phyloP scores from a whole-genome alignment of 1,284 basidiomycete species.

The Cystobasidiaceae sp. region DNA sequence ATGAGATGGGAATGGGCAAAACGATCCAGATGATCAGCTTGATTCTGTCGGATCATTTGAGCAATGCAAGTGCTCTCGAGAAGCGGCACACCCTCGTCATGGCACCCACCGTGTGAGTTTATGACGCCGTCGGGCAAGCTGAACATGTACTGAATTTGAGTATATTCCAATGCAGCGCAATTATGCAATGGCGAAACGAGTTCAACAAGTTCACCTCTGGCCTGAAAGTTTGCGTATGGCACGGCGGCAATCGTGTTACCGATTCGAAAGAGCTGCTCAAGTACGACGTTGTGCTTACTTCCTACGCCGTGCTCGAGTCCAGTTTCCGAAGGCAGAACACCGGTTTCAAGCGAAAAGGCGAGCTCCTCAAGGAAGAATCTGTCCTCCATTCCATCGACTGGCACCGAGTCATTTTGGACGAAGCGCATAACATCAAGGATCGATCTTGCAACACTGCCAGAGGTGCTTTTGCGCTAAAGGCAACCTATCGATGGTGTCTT shows the following conservation, averaged over 20 bases:
- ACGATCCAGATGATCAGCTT: conserved; percentile 96
- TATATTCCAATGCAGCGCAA: conserved; percentile 56
- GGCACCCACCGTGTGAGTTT: conserved; percentile 57
- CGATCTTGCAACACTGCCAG: conserved; percentile 92
- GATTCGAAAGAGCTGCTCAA: conserved; percentile 66
- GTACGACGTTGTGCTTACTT: conserved; percentile 66
- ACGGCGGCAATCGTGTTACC: conserved; percentile 61
- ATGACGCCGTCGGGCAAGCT: not conserved
- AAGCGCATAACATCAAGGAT: conserved; percentile 94
- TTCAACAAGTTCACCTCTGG: conserved; percentile 57
- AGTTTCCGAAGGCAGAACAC: conserved; percentile 87
- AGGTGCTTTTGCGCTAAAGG: conserved; percentile 80
- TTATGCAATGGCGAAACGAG: conserved; percentile 99
- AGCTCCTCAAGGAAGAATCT: conserved; percentile 82
- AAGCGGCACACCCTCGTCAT: conserved; percentile 67
- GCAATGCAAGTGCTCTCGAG: not conserved
- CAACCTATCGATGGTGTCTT: conserved; percentile 86
- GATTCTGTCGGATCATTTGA: conserved; percentile 72
- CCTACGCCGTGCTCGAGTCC: conserved; percentile 74
- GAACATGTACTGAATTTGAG: conserved; percentile 58
- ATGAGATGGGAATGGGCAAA: conserved; percentile 98
- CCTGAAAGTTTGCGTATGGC: conserved; percentile 75
- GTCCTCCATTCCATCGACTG: conserved; percentile 80
- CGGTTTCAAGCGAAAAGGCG: conserved; percentile 81
- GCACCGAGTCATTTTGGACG: conserved; percentile 69